Evolutionary conservation across 2,329 filamentous ascomycete species (phyloP).

Genomic region (Sclerotinia nivalis): DNA sequence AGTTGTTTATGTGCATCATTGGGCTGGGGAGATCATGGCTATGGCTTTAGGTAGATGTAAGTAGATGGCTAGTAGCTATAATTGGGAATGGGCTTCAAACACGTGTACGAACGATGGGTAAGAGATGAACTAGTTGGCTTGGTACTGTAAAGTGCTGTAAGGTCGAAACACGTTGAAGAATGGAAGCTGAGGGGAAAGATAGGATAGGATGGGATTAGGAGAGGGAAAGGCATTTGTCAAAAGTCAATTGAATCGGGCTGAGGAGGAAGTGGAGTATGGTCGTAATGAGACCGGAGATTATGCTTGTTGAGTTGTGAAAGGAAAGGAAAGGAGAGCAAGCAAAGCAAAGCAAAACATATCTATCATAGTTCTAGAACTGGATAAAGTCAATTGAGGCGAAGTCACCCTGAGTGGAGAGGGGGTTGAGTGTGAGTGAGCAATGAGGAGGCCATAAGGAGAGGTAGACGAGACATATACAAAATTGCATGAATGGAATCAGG

Average conservation of each 20-base stretch:
- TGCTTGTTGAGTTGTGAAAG: slow-evolving; percentile 19
- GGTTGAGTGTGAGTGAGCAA: neutral
- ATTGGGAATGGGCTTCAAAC: slow-evolving; percentile 4
- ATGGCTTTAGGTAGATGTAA: neutral
- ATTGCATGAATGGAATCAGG: slow-evolving; percentile 13
- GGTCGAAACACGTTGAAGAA: slow-evolving; percentile 17
- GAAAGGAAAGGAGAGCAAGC: neutral
- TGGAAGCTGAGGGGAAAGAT: neutral
- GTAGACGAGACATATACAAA: slow-evolving; percentile 4
- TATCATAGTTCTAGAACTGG: slow-evolving; percentile 13
- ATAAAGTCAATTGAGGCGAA: slow-evolving; percentile 8
- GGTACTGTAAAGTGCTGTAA: slow-evolving; percentile 5
- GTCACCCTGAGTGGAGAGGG: neutral
- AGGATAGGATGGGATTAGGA: neutral
- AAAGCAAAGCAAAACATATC: neutral
- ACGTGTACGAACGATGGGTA: slow-evolving; percentile 18
- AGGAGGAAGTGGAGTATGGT: slow-evolving; percentile 18
- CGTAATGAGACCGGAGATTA: slow-evolving; percentile 17
- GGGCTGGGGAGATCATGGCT: slow-evolving; percentile 7
- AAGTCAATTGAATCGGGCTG: slow-evolving; percentile 1
- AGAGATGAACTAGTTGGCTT: slow-evolving; percentile 3
- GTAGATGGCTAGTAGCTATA: slow-evolving; percentile 1
- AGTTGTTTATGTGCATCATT: slow-evolving; percentile 23
- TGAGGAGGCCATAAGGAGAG: neutral
- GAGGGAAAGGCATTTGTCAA: slow-evolving; percentile 2